Evolutionary conservation across 2,329 filamentous ascomycete species (phyloP).

Genomic region (Phaeosphaeriaceae sp.): DNA sequence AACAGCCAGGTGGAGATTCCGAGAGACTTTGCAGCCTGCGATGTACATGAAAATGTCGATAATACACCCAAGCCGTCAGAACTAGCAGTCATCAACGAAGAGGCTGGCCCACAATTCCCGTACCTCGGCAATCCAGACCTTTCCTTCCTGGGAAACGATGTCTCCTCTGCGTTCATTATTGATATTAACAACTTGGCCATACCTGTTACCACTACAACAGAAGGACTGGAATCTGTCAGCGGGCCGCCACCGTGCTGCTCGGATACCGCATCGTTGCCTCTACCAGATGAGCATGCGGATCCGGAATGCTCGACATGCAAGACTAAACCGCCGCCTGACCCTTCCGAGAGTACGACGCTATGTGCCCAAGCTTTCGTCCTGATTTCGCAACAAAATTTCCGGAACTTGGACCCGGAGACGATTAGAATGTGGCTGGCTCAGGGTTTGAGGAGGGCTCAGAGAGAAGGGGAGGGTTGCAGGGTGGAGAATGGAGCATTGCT

Average conservation of each 20-base stretch:
- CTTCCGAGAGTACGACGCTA: constrained; percentile 41
- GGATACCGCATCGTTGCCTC: constrained; percentile 12
- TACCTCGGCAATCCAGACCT: constrained; percentile 15
- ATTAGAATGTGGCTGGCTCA: constrained; percentile 42
- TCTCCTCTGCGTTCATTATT: constrained; percentile 3
- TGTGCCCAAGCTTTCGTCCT: constrained; percentile 44
- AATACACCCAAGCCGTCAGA: constrained; percentile 2
- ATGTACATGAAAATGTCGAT: not conserved
- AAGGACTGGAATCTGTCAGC: not conserved
- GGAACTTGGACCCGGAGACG: constrained; percentile 37
- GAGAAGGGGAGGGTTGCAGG: constrained; percentile 42
- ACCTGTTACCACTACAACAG: constrained; percentile 2
- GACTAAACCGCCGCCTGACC: constrained; percentile 31
- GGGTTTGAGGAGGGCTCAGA: constrained; percentile 35
- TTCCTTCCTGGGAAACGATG: constrained; percentile 16
- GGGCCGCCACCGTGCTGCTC: constrained; percentile 38
- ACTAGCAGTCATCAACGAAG: not conserved
- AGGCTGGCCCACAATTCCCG: constrained; percentile 8
- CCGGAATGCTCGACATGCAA: constrained; percentile 39
- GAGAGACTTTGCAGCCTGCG: not conserved
- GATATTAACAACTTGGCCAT: constrained; percentile 5
- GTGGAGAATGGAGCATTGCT: constrained; percentile 45
- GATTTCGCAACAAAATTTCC: constrained; percentile 45
- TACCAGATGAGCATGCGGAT: constrained; percentile 4
- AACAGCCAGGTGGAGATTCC: not conserved